phyloP scores from a whole-genome alignment of 768 basidiomycete species.

The Boletus edulis region DNA sequence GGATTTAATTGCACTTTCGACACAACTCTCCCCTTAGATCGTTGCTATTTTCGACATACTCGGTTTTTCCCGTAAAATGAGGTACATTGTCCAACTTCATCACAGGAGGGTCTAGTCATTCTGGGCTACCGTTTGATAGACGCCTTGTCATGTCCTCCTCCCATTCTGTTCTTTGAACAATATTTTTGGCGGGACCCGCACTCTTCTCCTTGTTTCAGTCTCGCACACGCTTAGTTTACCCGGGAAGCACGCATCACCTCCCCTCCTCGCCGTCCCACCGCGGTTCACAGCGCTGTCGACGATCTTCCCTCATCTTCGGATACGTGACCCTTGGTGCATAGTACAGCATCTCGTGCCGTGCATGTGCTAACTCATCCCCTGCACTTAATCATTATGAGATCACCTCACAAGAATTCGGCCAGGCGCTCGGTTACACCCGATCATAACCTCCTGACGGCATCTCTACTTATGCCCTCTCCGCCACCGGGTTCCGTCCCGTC shows the following conservation, averaged over 20 bases:
- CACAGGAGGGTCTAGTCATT: constrained; percentile 13
- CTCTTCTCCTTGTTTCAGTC: neutral
- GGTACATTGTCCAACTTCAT: constrained; percentile 33
- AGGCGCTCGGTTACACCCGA: constrained; percentile 25
- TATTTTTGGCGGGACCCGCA: constrained; percentile 6
- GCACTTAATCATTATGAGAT: constrained; percentile 15
- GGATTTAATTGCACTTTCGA: constrained; percentile 32
- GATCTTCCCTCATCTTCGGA: constrained; percentile 12
- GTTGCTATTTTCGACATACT: constrained; percentile 31
- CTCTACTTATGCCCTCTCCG: constrained; percentile 8
- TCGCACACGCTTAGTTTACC: neutral
- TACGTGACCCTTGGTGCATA: constrained; percentile 20
- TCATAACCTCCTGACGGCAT: constrained; percentile 27
- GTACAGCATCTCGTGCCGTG: constrained; percentile 20
- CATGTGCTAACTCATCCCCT: constrained; percentile 13
- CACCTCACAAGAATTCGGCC: constrained; percentile 9
- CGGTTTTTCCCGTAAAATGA: constrained; percentile 31
- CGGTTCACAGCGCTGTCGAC: constrained; percentile 11
- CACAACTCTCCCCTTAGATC: constrained; percentile 48
- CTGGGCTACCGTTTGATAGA: constrained; percentile 20
- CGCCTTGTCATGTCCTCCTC: constrained; percentile 5
- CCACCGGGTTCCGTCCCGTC: constrained; percentile 32
- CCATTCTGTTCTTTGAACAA: constrained; percentile 7
- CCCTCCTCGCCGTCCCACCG: constrained; percentile 1
- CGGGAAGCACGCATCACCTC: neutral